A percentile compares a stretch with the other conserved stretches of the same genome.
phyloP scores from a whole-genome alignment of 306 rosid species.

The Begonia loranthoides region DNA sequence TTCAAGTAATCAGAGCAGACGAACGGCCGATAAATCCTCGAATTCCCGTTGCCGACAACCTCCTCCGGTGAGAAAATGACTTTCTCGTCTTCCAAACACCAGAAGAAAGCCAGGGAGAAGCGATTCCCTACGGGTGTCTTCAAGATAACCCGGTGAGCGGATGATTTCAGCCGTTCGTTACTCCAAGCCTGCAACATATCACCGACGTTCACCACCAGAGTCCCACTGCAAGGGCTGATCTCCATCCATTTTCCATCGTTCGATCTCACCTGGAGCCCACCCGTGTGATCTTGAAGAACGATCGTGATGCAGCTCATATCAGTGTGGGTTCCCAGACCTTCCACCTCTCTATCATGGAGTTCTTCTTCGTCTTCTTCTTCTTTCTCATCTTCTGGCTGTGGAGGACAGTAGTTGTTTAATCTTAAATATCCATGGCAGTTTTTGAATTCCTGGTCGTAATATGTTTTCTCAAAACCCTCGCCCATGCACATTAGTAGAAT shows the following conservation, averaged over 20 bases:
- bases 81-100: slow-evolving; percentile 88
- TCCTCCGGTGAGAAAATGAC: slow-evolving; percentile 55
- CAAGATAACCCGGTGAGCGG: slow-evolving; percentile 75
- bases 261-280: slow-evolving; percentile 85
- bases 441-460: slow-evolving; percentile 46
- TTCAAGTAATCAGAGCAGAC: slow-evolving; percentile 62
- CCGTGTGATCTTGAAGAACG: slow-evolving; percentile 65
- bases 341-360: slow-evolving; percentile 14
- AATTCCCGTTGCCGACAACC: slow-evolving; percentile 50
- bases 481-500: slow-evolving; percentile 50
- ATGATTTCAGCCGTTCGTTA: slow-evolving; percentile 66
- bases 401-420: slow-evolving; percentile 51
- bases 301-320: slow-evolving; percentile 93
- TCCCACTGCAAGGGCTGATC: slow-evolving; percentile 57
- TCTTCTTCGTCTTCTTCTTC: too few species aligned
- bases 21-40: slow-evolving; percentile 46
- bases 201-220: slow-evolving; percentile 78
- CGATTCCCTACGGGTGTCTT: slow-evolving; percentile 37
- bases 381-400: slow-evolving; percentile 6
- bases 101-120: slow-evolving; percentile 83
- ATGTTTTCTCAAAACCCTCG: slow-evolving; percentile 38
- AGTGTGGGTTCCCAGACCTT: slow-evolving; percentile 95
- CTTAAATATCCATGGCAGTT: slow-evolving; percentile 86
- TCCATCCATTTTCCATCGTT: slow-evolving; percentile 74
- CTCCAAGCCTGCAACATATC: slow-evolving; percentile 97